Evolutionary conservation across 2,329 filamentous ascomycete species (phyloP).

Genomic region (Moelleriella libera): DNA sequence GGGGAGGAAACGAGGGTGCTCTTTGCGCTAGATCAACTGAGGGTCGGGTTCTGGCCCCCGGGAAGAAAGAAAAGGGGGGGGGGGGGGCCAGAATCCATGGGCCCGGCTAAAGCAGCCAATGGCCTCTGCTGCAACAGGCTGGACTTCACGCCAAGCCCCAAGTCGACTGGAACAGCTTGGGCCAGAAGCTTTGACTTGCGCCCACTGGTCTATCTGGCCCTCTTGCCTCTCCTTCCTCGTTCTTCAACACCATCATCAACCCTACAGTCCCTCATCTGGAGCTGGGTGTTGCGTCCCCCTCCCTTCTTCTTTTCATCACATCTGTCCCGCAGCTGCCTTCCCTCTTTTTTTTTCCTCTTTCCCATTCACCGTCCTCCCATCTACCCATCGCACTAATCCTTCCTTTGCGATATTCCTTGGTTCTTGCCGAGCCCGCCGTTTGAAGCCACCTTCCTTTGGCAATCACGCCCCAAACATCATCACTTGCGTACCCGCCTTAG

Average conservation of each 20-base stretch:
- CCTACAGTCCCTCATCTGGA: slow-evolving; percentile 13
- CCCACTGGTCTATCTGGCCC: background rate
- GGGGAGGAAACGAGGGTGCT: too few species aligned
- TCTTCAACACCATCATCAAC: slow-evolving; percentile 10
- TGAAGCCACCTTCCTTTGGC: slow-evolving; percentile 21
- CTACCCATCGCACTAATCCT: slow-evolving; percentile 16
- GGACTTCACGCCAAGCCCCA: background rate
- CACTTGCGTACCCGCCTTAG: slow-evolving; percentile 2
- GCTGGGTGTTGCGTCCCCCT: slow-evolving; percentile 16
- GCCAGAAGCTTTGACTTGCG: background rate
- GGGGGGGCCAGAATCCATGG: background rate
- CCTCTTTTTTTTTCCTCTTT: slow-evolving; percentile 11
- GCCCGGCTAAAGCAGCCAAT: background rate
- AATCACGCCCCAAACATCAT: slow-evolving; percentile 12
- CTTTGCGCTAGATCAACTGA: too few species aligned
- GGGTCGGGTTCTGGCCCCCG: too few species aligned
- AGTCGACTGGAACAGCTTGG: background rate
- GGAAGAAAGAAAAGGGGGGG: too few species aligned
- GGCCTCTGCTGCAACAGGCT: background rate
- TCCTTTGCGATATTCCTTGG: slow-evolving; percentile 24
- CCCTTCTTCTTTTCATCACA: slow-evolving; percentile 24
- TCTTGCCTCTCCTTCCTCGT: slow-evolving; percentile 7
- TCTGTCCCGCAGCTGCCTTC: slow-evolving; percentile 17
- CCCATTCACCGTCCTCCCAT: slow-evolving; percentile 18
- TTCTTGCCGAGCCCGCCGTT: slow-evolving; percentile 13